Evolutionary conservation across 371 early-diverging fungal species (phyloP).

Genomic region (Apophysomyces trapeziformis): DNA sequence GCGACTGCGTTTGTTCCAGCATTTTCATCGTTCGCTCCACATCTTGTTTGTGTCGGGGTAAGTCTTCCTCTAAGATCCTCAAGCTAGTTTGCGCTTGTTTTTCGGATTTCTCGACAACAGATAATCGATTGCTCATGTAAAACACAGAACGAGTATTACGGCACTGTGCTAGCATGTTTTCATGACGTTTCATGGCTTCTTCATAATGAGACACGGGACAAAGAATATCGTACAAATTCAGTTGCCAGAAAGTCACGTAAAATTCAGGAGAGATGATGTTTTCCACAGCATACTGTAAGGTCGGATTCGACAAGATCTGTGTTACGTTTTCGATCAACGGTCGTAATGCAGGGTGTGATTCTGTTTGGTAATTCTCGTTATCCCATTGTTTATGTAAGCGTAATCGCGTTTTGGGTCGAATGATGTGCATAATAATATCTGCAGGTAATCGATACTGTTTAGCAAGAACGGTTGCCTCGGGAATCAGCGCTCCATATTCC

Average conservation of each 20-base stretch:
- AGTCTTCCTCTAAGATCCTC: conserved; percentile 36
- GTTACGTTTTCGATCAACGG: conserved; percentile 22
- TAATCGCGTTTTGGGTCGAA: conserved; percentile 67
- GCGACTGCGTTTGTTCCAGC: conserved; percentile 63
- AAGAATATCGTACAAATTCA: conserved; percentile 81
- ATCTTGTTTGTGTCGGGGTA: conserved; percentile 51
- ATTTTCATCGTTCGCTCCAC: conserved; percentile 52
- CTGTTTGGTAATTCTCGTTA: conserved; percentile 20
- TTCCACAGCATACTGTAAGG: conserved; percentile 24
- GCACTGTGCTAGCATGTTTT: conserved; percentile 45
- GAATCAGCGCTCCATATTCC: conserved; percentile 62
- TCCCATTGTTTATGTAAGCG: conserved; percentile 19
- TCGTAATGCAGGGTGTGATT: conserved; percentile 30
- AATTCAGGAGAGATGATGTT: conserved; percentile 73
- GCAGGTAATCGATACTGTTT: conserved; percentile 66
- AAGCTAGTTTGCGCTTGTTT: conserved; percentile 42
- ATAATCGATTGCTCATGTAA: conserved; percentile 32
- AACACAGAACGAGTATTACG: conserved; percentile 37
- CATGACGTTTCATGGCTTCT: conserved; percentile 68
- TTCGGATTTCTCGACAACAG: conserved; percentile 40
- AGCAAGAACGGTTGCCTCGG: conserved; percentile 61
- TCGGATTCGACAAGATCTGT: conserved; percentile 35
- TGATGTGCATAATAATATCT: conserved; percentile 73
- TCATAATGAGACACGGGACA: conserved; percentile 76
- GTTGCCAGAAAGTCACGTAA: conserved; percentile 86